These are phyloP conservation scores for Combretum micranthum DNA, from an alignment of 345 rosid species.

Conservation along the genomic window DNA sequence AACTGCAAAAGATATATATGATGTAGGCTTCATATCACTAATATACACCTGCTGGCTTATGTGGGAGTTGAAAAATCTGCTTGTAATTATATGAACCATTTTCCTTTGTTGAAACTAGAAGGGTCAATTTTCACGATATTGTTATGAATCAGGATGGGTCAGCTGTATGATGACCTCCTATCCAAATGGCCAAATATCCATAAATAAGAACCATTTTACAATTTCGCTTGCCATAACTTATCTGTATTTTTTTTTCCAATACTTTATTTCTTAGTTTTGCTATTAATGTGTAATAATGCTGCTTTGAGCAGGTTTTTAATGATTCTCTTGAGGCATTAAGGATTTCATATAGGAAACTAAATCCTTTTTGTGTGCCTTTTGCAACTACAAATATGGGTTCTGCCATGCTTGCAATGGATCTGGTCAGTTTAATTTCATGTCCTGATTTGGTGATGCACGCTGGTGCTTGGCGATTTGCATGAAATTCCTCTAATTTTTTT, in stretches of 20 bases:
- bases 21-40: too few species aligned
- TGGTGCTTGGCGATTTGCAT: background rate
- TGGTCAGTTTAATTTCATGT: conserved; percentile 18
- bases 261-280: conserved; percentile 1
- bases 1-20: too few species aligned
- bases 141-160: too few species aligned
- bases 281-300: background rate
- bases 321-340: conserved; percentile 43
- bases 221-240: background rate
- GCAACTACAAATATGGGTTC: conserved; percentile 52
- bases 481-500: background rate
- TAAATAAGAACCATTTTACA: too few species aligned
- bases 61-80: too few species aligned
- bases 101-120: too few species aligned
- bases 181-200: too few species aligned
- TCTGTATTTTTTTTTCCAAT: background rate
- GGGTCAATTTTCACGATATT: too few species aligned
- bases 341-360: conserved; percentile 41
- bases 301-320: conserved; percentile 28
- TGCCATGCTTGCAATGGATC: conserved; percentile 50
- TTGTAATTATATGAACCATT: too few species aligned
- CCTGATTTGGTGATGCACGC: too few species aligned
- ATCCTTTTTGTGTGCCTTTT: conserved; percentile 51
- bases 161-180: too few species aligned
- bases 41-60: too few species aligned